phyloP scores from a whole-genome alignment of 495 filamentous ascomycete genomes.

The Paragyromitra xinjiangensis region DNA sequence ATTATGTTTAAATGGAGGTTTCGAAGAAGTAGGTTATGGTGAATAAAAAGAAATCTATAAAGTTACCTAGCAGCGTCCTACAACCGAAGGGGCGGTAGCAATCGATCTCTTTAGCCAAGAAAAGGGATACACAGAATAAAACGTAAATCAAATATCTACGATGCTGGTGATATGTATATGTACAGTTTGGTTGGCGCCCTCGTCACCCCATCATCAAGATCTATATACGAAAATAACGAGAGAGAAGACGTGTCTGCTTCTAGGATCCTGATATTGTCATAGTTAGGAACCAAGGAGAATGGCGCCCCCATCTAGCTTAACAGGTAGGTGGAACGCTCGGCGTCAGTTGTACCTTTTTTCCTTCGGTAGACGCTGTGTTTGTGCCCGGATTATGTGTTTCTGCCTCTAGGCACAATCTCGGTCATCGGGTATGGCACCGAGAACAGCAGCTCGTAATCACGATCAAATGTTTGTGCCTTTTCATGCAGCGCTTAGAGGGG shows the following conservation, averaged over 20 bases:
- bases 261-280: neutral
- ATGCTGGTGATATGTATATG: slow-evolving; percentile 13
- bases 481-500: slow-evolving; percentile 13
- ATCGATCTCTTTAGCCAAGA: neutral
- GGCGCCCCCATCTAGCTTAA: neutral
- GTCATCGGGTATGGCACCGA: neutral
- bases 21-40: neutral
- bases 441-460: neutral
- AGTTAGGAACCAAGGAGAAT: neutral
- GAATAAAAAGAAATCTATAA: neutral
- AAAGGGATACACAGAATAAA: neutral
- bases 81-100: neutral
- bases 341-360: neutral
- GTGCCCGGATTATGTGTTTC: neutral
- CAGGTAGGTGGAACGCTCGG: neutral
- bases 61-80: slow-evolving; percentile 8
- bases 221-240: neutral
- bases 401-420: neutral
- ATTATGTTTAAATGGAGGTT: neutral
- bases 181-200: neutral
- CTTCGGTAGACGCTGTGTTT: neutral
- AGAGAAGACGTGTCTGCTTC: neutral
- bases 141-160: neutral
- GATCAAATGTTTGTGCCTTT: slow-evolving; percentile 1
- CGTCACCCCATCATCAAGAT: neutral